Conservation (phyloP, 495 filamentous ascomycete genomes). For the Barbatosphaeria neglecta region DNA sequence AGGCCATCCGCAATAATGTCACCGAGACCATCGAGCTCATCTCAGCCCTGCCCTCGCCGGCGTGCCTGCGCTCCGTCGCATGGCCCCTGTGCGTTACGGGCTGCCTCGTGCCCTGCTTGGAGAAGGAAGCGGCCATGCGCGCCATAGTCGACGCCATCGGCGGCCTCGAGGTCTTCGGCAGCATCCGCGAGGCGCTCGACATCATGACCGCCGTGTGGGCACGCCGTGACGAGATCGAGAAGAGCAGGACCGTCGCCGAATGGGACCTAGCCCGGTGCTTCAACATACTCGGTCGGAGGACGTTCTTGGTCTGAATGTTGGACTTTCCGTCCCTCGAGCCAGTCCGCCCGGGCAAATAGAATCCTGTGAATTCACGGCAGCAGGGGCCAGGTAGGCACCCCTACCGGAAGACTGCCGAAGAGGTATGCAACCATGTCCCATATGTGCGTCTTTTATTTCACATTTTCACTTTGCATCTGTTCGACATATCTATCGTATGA, state of each 20-base stretch:
- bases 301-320: constrained; percentile 24
- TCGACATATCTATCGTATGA: no score
- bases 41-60: constrained; percentile 8
- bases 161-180: constrained; percentile 30
- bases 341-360: no score
- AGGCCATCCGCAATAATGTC: constrained; percentile 26
- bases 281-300: constrained; percentile 18
- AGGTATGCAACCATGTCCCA: no score
- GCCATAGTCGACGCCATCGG: constrained; percentile 25
- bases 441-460: no score
- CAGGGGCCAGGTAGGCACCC: no score
- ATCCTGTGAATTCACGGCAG: background rate
- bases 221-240: constrained; percentile 18
- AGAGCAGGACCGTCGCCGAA: constrained; percentile 12
- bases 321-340: no score
- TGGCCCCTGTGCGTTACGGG: constrained; percentile 45
- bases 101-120: constrained; percentile 29
- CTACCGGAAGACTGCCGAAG: no score
- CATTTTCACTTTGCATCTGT: no score
- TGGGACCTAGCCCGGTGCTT: constrained; percentile 32
- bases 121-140: constrained; percentile 29
- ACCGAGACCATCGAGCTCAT: constrained; percentile 21
- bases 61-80: constrained; percentile 27
- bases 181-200: constrained; percentile 32
- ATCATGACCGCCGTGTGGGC: constrained; percentile 42